Evolutionary conservation across 768 basidiomycete genomes (phyloP).

Genomic region (Lepiota subincarnata): DNA sequence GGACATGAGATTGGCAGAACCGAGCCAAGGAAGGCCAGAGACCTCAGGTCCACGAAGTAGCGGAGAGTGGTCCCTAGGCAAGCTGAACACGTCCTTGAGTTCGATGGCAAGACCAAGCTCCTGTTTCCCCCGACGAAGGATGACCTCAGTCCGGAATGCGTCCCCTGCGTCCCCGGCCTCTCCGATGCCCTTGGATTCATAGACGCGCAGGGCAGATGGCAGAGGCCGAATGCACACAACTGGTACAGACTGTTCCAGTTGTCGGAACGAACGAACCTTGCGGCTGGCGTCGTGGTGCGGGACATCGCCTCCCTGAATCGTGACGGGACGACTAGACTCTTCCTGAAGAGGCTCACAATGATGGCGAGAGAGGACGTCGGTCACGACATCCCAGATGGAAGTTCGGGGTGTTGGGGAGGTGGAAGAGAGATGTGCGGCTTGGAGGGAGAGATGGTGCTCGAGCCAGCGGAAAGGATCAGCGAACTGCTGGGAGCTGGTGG

Average conservation of each 20-base stretch:
- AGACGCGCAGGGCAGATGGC: constrained; percentile 1
- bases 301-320: neutral
- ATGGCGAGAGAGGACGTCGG: constrained; percentile 36
- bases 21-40: neutral
- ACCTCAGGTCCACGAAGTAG: neutral
- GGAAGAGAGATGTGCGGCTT: constrained; percentile 20
- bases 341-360: constrained; percentile 34
- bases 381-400: constrained; percentile 41
- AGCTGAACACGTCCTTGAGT: constrained; percentile 7
- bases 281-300: neutral
- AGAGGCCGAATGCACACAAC: neutral
- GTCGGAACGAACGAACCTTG: neutral
- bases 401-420: constrained; percentile 20
- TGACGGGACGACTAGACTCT: neutral
- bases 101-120: constrained; percentile 6
- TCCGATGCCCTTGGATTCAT: constrained; percentile 3
- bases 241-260: neutral
- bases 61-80: constrained; percentile 1
- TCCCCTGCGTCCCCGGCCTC: neutral
- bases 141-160: constrained; percentile 6
- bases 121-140: constrained; percentile 4
- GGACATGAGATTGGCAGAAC: neutral
- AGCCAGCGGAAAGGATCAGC: constrained; percentile 43
- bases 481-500: constrained; percentile 23
- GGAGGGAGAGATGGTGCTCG: constrained; percentile 40